phyloP scores from a whole-genome alignment of 2,329 filamentous ascomycete genomes.

The Laburnicola sp. region DNA sequence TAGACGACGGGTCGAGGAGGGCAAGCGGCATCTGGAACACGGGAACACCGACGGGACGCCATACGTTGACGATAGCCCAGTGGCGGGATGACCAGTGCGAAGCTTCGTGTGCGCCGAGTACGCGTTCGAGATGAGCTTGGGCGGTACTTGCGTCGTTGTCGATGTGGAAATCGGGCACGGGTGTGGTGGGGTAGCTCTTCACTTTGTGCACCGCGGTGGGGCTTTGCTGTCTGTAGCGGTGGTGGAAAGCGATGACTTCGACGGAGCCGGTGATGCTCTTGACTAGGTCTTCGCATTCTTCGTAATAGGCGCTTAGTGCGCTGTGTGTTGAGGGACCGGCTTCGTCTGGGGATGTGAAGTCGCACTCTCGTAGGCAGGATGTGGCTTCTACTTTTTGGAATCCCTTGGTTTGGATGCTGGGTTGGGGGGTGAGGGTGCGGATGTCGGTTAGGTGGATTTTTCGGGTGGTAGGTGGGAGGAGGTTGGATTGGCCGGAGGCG shows the following conservation, averaged over 20 bases:
- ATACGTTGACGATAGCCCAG: conserved; percentile 9
- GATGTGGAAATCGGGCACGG: conserved; percentile 8
- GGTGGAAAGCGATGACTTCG: conserved; percentile 1
- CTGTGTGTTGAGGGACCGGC: neutral
- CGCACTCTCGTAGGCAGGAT: neutral
- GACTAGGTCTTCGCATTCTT: conserved; percentile 2
- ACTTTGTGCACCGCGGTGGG: neutral
- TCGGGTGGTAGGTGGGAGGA: neutral
- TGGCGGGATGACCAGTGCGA: neutral
- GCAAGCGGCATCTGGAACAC: conserved; percentile 4
- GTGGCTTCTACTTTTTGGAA: neutral
- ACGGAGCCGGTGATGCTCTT: neutral
- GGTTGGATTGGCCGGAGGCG: neutral
- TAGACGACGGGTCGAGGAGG: neutral
- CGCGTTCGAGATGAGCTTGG: neutral
- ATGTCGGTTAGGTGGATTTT: conserved; percentile 1
- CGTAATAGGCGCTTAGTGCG: neutral
- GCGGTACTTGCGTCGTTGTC: conserved; percentile 7
- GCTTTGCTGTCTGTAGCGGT: conserved; percentile 2
- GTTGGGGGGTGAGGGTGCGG: neutral
- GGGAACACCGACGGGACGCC: neutral
- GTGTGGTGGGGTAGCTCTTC: conserved; percentile 1
- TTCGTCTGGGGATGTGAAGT: neutral
- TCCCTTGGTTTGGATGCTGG: neutral
- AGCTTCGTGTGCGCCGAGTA: neutral